These are phyloP conservation scores for Ophiognomonia clavigignenti-juglandacearum DNA, from an alignment of 2,329 filamentous ascomycete genomes.

Conservation along the genomic window DNA sequence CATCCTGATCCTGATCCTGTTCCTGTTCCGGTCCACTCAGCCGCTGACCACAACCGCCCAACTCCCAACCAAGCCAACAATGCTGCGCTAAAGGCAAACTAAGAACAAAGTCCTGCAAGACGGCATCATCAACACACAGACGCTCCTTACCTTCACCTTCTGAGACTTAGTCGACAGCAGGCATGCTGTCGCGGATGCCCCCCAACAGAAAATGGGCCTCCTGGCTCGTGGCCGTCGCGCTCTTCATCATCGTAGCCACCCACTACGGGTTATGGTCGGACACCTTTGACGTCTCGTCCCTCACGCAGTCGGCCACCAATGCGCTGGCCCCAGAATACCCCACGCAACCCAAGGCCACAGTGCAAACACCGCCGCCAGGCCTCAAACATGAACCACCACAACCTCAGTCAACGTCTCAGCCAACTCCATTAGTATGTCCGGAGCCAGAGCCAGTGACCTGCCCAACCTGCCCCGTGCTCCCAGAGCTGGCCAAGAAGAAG, in stretches of 20 bases:
- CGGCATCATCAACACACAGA: too few relatives aligned
- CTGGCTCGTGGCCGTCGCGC: neutral
- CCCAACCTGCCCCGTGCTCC: neutral
- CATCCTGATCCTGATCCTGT: too few relatives aligned
- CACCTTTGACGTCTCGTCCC: neutral
- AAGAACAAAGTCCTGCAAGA: too few relatives aligned
- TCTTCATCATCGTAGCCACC: neutral
- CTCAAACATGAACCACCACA: slow-evolving; percentile 10
- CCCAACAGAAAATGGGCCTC: neutral
- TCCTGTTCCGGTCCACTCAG: too few relatives aligned
- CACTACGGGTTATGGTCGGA: slow-evolving; percentile 2
- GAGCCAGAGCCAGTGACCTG: neutral
- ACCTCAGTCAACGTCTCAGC: neutral
- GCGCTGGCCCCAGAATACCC: neutral
- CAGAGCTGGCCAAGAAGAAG: neutral
- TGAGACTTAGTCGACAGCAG: too few relatives aligned
- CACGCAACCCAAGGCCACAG: neutral
- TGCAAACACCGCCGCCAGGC: neutral
- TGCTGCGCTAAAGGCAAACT: too few relatives aligned
- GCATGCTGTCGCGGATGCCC: too few relatives aligned
- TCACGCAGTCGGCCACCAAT: slow-evolving; percentile 1
- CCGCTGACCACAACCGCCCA: too few relatives aligned
- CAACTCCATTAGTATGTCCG: neutral
- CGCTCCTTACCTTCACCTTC: too few relatives aligned
- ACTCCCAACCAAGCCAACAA: too few relatives aligned